Base-by-base conservation (phyloP, 805 yeast genomes). In the Saccharomycopsis olivae region DNA sequence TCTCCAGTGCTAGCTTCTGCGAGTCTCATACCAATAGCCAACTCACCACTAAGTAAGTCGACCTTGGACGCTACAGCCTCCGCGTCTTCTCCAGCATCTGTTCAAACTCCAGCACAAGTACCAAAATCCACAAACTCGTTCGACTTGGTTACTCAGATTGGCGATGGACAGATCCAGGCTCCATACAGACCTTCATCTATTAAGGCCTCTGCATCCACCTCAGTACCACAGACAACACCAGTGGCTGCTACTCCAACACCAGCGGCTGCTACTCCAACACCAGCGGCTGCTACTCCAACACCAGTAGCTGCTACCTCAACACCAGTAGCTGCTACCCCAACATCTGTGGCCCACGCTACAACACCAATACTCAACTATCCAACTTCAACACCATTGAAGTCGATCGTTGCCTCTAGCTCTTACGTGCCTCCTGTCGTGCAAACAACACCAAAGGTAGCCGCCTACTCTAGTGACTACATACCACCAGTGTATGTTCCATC, bases 131-230 rank as follows among this genome's bases (percentile, higher is more conserved):
- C 32, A 13, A 15, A 19, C n/a, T 11, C 36, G 18, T 34, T 19
- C 15, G 38, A 31, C 6, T 30, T 42, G 23, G 43, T 43, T 21
- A 32, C 39, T 17, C 49, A 42, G 29, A 43, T 46, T 16, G 40
- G 43, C 9, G 48, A 45, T 18, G 48, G 48, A 4, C 48, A 45
- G 36, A 45, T 45, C 11, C 48, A 45, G 32, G 48, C 49, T 16
- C 36, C 36, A 21, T 11, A 9, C 28, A 32, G 10, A 8, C 14
- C 14, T 9, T 28, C 31, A 9, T 9, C 31, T 13, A 9, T 14
- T 9, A 14, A 28, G n/a, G 31, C 31, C 15, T 6, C 31, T 9
- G 14, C 31, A 14, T 9, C 8, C 10, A 23, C 25, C 10, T 6
- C 31, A 28, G 16, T 28, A 5, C n/a, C 31, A n/a, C n/a, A n/a